Percentiles rank a stretch among this genome's conserved stretches.
These are phyloP conservation scores for Atalantia buxifolia DNA, from an alignment of 345 rosid species.

Conservation along the genomic window DNA sequence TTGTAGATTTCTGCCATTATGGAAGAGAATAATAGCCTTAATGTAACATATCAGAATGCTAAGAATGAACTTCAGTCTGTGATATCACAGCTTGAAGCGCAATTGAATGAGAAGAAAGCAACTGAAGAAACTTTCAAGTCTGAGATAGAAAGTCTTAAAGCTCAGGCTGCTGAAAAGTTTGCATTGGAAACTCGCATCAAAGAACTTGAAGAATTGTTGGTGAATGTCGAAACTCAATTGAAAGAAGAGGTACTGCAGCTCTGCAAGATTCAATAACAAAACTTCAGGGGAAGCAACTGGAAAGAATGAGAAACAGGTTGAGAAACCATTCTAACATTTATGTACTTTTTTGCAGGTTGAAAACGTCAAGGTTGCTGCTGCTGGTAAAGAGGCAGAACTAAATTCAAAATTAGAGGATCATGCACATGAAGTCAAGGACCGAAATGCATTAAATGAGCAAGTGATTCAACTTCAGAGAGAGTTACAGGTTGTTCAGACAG, in stretches of 20 bases:
- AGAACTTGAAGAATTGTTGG: constrained; percentile 61
- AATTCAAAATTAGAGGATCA: constrained; percentile 44
- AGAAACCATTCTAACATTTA: background rate
- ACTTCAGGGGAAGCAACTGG: background rate
- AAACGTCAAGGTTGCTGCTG: constrained; percentile 31
- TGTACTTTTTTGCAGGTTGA: constrained; percentile 32
- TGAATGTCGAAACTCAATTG: constrained; percentile 31
- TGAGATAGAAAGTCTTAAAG: constrained; percentile 50
- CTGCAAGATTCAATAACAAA: background rate
- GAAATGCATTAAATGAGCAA: constrained; percentile 41
- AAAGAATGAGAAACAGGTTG: background rate
- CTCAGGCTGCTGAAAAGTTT: constrained; percentile 41
- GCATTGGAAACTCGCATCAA: constrained; percentile 46
- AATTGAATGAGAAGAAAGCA: constrained; percentile 45
- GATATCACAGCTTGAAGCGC: constrained; percentile 58
- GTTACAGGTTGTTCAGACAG: constrained; percentile 38
- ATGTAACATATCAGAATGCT: constrained; percentile 53
- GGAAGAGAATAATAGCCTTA: constrained; percentile 73
- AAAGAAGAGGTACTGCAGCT: constrained; percentile 48
- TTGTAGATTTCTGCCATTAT: constrained; percentile 60
- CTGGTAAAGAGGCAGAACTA: constrained; percentile 38
- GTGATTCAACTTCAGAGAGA: constrained; percentile 53
- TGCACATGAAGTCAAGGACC: constrained; percentile 32
- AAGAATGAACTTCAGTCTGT: constrained; percentile 70
- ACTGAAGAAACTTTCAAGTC: constrained; percentile 38